Percentiles rank a stretch among this genome's conserved stretches.
phyloP scores from a whole-genome alignment of 2,329 filamentous ascomycete genomes.

The Pseudopyrenochaeta lycopersici region DNA sequence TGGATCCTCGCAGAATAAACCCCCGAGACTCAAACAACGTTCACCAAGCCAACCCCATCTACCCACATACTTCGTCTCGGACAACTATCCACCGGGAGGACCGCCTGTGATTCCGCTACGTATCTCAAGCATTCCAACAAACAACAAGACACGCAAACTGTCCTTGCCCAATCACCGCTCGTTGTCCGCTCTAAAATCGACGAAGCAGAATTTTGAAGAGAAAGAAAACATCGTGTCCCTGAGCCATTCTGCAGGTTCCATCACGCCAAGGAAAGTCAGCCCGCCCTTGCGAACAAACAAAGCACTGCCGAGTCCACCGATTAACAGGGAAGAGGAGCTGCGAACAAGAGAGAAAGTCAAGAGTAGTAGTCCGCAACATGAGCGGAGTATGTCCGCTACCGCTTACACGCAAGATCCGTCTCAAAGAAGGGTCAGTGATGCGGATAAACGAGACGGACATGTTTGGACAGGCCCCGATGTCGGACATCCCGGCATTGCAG shows the following conservation, averaged over 20 bases:
- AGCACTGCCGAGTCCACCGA: slow-evolving; percentile 39
- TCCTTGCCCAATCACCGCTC: slow-evolving; percentile 35
- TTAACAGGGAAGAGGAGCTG: slow-evolving; percentile 22
- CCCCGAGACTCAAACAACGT: slow-evolving; percentile 19
- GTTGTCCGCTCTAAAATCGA: slow-evolving; percentile 17
- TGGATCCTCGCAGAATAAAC: slow-evolving; percentile 1
- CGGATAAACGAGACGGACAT: slow-evolving; percentile 13
- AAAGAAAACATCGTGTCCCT: slow-evolving; percentile 20
- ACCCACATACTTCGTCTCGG: slow-evolving; percentile 20
- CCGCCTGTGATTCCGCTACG: slow-evolving; percentile 44
- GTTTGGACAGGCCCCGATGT: slow-evolving; percentile 11
- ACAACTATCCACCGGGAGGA: slow-evolving; percentile 11
- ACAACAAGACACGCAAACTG: slow-evolving; percentile 43
- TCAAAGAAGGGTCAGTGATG: slow-evolving; percentile 16
- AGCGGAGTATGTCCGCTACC: slow-evolving; percentile 14
- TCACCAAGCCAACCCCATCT: slow-evolving; percentile 32
- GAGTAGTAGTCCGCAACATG: slow-evolving; percentile 9
- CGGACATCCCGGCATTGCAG: slow-evolving; percentile 28
- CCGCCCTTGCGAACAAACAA: slow-evolving; percentile 43
- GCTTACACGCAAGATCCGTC: slow-evolving; percentile 3
- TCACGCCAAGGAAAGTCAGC: slow-evolving; percentile 20
- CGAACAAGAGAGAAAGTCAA: slow-evolving; percentile 24
- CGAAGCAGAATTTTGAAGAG: slow-evolving; percentile 12
- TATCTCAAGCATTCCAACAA: slow-evolving; percentile 45
- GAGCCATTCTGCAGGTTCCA: slow-evolving; percentile 9